Evolutionary conservation across 768 basidiomycete genomes (phyloP).

Genomic region (Rhodotorula sphaerocarpa): DNA sequence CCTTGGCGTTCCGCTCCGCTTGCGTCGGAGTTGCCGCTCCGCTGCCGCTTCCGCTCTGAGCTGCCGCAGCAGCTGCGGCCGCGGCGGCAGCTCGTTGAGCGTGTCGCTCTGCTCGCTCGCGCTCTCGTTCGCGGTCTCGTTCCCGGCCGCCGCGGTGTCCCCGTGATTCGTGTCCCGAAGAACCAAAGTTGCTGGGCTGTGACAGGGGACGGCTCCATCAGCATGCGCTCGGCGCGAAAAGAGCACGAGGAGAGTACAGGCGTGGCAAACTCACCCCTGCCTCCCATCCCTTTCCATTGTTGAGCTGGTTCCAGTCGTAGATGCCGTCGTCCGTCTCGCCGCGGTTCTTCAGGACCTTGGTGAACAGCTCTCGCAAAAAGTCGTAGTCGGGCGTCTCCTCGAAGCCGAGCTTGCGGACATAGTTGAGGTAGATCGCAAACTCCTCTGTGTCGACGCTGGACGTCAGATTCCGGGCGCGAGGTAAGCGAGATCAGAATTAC

Average conservation of each 20-base stretch:
- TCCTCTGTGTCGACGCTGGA: too few species aligned
- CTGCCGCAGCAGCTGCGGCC: conserved; percentile 31
- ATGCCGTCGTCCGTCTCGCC: conserved; percentile 85
- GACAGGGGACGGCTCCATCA: not conserved
- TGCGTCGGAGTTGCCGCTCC: conserved; percentile 43
- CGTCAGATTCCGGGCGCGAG: too few species aligned
- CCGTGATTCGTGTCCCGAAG: conserved; percentile 34
- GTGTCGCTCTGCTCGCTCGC: conserved; percentile 40
- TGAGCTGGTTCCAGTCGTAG: conserved; percentile 92
- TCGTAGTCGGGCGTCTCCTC: conserved; percentile 99
- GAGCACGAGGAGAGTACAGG: not conserved
- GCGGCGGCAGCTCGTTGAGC: conserved; percentile 35
- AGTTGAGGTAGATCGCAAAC: conserved; percentile 96
- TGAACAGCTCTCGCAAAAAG: conserved; percentile 87
- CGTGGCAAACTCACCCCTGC: conserved; percentile 42
- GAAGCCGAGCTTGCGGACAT: conserved; percentile 96
- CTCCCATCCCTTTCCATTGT: conserved; percentile 94
- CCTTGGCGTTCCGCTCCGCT: conserved; percentile 59
- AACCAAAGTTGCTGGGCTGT: conserved; percentile 8
- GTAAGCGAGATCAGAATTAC: conserved; percentile 35
- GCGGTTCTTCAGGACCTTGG: conserved; percentile 84
- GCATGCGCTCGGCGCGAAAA: not conserved
- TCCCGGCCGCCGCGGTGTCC: conserved; percentile 35
- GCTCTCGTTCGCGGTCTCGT: conserved; percentile 40
- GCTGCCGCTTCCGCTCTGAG: conserved; percentile 2